Percentiles rank a stretch among this genome's conserved stretches.
Conservation (phyloP, 345 rosid species). For the Corymbia maculata region DNA sequence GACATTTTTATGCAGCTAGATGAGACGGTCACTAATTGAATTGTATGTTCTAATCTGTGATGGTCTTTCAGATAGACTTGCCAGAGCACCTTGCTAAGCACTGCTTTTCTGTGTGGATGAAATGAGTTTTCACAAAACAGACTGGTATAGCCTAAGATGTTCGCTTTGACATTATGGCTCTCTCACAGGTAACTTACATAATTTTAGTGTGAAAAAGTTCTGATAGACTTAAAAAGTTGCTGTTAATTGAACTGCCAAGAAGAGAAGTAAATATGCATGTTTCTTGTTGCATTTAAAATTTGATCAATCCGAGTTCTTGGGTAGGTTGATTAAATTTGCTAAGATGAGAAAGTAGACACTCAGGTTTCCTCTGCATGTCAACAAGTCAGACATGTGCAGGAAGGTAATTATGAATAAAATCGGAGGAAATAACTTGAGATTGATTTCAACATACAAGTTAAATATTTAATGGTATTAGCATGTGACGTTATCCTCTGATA, state of each 20-base stretch:
- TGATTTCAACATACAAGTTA: background rate
- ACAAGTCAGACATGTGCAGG: background rate
- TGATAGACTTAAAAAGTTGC: no score
- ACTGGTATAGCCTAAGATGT: constrained; percentile 3
- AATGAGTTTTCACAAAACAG: constrained; percentile 30
- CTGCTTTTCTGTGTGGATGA: constrained; percentile 81
- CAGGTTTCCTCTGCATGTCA: background rate
- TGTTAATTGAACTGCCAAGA: no score
- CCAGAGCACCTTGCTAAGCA: constrained; percentile 70
- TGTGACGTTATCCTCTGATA: no score
- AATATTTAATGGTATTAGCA: no score
- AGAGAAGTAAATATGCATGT: background rate
- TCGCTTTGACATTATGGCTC: background rate
- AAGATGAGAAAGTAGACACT: background rate
- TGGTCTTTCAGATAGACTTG: constrained; percentile 59
- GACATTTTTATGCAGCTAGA: background rate
- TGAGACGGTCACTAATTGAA: background rate
- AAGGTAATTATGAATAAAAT: background rate
- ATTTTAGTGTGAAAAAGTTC: background rate
- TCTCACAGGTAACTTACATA: background rate
- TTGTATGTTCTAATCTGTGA: constrained; percentile 1
- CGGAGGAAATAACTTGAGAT: background rate
- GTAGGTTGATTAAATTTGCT: background rate
- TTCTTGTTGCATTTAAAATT: background rate
- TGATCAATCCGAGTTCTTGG: background rate